Evolutionary conservation across 2,329 filamentous ascomycete genomes (phyloP).

Genomic region (Botrytis medusae): DNA sequence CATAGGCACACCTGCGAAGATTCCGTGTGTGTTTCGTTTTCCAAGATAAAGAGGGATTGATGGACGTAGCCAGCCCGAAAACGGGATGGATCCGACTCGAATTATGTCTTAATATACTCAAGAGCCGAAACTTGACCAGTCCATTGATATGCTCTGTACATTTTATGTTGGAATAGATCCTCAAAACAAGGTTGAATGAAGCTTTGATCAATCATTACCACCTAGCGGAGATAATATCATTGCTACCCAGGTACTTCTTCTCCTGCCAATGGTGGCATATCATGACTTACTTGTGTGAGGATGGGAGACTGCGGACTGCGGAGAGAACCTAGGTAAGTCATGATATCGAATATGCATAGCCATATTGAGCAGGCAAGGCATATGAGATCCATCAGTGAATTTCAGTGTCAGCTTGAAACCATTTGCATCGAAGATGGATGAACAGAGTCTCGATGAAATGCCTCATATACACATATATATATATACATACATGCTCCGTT

Average conservation of each 20-base stretch:
- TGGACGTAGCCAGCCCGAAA: constrained; percentile 4
- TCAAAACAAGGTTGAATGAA: neutral
- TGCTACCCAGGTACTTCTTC: neutral
- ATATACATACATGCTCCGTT: neutral
- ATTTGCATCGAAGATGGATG: neutral
- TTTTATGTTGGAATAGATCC: constrained; percentile 14
- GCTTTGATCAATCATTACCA: neutral
- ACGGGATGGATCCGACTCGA: constrained; percentile 18
- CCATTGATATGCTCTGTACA: neutral
- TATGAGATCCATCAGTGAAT: neutral
- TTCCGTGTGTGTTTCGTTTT: constrained; percentile 6
- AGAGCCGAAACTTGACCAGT: constrained; percentile 21
- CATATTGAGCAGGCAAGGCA: neutral
- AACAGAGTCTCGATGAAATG: neutral
- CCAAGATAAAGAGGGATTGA: constrained; percentile 12
- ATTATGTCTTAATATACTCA: constrained; percentile 19
- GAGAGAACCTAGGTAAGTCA: neutral
- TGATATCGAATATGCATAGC: neutral
- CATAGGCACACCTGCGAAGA: neutral
- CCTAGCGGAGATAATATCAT: neutral
- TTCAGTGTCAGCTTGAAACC: neutral
- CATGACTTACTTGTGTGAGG: neutral
- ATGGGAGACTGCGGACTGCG: neutral
- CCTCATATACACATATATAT: neutral
- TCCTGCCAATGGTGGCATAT: neutral